Evolutionary conservation across 73 alveolate species (phyloP).

Genomic region (Paramecium primaurelia): DNA sequence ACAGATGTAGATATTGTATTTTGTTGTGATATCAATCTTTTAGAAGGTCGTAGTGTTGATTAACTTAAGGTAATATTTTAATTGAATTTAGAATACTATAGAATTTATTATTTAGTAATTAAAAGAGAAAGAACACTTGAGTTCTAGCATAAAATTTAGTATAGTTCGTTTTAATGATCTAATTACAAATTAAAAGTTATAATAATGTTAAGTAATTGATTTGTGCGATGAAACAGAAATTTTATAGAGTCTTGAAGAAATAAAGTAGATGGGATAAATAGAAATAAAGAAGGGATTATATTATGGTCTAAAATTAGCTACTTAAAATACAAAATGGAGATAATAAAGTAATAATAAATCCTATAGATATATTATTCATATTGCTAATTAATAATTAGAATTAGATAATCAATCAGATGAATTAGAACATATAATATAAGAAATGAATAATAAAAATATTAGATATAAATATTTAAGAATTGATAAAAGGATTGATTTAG

Average conservation of each 20-base stretch:
- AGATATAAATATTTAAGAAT: neutral
- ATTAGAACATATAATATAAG: neutral
- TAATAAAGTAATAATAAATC: constrained; percentile 59
- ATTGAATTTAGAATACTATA: neutral
- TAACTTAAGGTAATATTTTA: constrained; percentile 61
- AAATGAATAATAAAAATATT: neutral
- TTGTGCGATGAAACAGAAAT: constrained; percentile 70
- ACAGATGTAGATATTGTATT: constrained; percentile 79
- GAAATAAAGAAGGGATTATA: constrained; percentile 88
- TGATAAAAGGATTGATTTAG: neutral
- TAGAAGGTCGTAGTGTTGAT: constrained; percentile 74
- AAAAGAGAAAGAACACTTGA: constrained; percentile 64
- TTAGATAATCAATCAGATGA: neutral
- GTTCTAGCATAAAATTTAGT: constrained; percentile 74
- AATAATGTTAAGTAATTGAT: constrained; percentile 70
- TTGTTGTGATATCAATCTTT: constrained; percentile 83
- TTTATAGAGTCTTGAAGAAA: constrained; percentile 65
- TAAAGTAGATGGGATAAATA: constrained; percentile 68
- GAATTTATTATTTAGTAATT: constrained; percentile 60
- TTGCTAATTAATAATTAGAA: constrained; percentile 76
- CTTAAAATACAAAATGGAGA: constrained; percentile 81
- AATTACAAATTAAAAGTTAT: constrained; percentile 72
- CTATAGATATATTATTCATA: constrained; percentile 80
- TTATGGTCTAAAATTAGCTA: constrained; percentile 84
- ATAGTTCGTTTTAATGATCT: constrained; percentile 85